Conservation (phyloP, 2,329 filamentous ascomycete species). For the Rhynchosporium secalis region DNA sequence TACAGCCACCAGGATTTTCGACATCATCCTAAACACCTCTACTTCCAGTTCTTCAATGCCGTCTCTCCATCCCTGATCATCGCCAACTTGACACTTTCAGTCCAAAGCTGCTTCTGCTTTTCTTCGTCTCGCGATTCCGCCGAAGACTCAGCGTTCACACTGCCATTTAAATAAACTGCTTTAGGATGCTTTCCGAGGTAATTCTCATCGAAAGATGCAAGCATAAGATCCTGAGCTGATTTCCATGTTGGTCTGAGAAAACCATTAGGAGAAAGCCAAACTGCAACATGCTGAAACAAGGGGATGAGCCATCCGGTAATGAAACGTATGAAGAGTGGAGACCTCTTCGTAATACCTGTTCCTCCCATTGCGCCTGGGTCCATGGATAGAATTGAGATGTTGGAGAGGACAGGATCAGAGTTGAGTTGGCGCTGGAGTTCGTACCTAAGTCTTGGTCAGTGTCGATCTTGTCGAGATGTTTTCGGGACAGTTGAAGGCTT, state of each 20-base stretch:
- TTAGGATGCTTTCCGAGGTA: conserved; percentile 30
- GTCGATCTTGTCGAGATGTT: background rate
- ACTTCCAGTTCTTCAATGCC: conserved; percentile 20
- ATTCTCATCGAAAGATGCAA: conserved; percentile 39
- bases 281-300: conserved; percentile 23
- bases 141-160: conserved; percentile 34
- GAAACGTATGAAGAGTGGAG: conserved; percentile 30
- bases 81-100: conserved; percentile 34
- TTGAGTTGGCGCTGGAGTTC: conserved; percentile 26
- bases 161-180: conserved; percentile 41
- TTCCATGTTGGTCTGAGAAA: conserved; percentile 39
- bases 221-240: conserved; percentile 41
- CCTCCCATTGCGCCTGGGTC: conserved; percentile 44
- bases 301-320: conserved; percentile 29
- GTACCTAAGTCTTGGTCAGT: conserved; percentile 12
- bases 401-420: conserved; percentile 34
- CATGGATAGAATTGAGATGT: conserved; percentile 42
- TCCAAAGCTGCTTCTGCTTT: conserved; percentile 42
- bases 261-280: conserved; percentile 40
- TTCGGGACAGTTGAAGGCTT: background rate
- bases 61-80: conserved; percentile 20
- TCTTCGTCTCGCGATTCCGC: conserved; percentile 39
- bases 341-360: conserved; percentile 36
- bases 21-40: background rate
- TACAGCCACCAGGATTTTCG: too few species aligned